phyloP scores from a whole-genome alignment of 2,329 filamentous ascomycete genomes.

The Helotiales sp. region DNA sequence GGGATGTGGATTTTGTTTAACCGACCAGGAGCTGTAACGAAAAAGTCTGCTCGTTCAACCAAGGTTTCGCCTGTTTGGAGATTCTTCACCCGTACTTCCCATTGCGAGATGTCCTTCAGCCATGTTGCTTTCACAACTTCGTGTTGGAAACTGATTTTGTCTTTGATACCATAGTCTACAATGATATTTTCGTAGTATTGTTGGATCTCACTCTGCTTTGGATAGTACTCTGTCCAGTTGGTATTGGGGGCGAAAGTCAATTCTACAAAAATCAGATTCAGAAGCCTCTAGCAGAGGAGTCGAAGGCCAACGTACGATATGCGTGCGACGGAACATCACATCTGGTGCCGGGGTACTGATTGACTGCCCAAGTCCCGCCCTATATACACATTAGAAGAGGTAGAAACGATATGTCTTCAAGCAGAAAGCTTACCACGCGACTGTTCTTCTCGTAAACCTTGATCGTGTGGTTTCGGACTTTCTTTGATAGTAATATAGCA shows the following conservation, averaged over 20 bases:
- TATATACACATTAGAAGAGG: not conserved
- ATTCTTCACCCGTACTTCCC: conserved; percentile 36
- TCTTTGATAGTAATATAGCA: conserved; percentile 60
- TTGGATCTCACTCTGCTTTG: conserved; percentile 63
- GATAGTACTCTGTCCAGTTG: conserved; percentile 67
- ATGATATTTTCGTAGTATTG: conserved; percentile 64
- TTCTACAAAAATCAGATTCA: not conserved
- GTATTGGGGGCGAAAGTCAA: conserved; percentile 44
- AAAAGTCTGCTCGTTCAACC: conserved; percentile 53
- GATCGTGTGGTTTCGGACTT: conserved; percentile 53
- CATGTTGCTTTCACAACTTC: conserved; percentile 57
- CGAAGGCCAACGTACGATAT: conserved; percentile 63
- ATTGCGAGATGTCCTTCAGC: conserved; percentile 34
- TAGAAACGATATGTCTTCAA: too few relatives aligned
- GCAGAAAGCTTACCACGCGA: not conserved
- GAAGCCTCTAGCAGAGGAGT: conserved; percentile 38
- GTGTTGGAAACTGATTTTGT: conserved; percentile 53
- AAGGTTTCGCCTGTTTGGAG: conserved; percentile 38
- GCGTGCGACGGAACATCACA: conserved; percentile 40
- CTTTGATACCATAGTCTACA: conserved; percentile 54
- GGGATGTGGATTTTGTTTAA: conserved; percentile 60
- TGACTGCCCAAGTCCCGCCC: conserved; percentile 53
- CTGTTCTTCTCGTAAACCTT: conserved; percentile 50
- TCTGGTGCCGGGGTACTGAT: conserved; percentile 32
- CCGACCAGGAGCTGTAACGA: conserved; percentile 62